A percentile compares a stretch with the other conserved stretches of the same genome.
These are phyloP conservation scores for Neurospora sp. DNA, from an alignment of 495 filamentous ascomycete species.

Conservation along the genomic window DNA sequence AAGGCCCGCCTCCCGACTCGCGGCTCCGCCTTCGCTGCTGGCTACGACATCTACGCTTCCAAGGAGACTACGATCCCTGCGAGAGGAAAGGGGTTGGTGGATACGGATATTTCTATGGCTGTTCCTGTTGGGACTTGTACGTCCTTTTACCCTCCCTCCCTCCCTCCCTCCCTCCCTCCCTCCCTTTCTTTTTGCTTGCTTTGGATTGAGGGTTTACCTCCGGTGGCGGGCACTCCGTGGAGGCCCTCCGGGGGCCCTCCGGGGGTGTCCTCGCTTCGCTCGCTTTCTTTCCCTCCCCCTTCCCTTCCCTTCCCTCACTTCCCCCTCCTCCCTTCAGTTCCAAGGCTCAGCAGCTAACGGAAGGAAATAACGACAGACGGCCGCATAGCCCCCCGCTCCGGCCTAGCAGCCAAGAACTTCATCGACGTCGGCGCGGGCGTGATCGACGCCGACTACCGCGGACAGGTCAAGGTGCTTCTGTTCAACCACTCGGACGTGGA, in stretches of 20 bases:
- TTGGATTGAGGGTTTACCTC: too few species aligned
- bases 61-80: slow-evolving; percentile 65
- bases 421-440: slow-evolving; percentile 94
- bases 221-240: too few species aligned
- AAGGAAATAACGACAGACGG: slow-evolving; percentile 70
- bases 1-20: slow-evolving; percentile 71
- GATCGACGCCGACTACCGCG: slow-evolving; percentile 95
- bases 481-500: slow-evolving; percentile 85
- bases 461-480: slow-evolving; percentile 83
- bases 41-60: slow-evolving; percentile 80
- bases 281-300: too few species aligned
- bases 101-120: slow-evolving; percentile 83
- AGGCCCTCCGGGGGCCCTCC: too few species aligned
- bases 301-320: too few species aligned
- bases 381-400: slow-evolving; percentile 82
- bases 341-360: too few species aligned
- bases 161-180: neutral
- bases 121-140: slow-evolving; percentile 80
- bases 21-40: slow-evolving; percentile 80
- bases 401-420: slow-evolving; percentile 84
- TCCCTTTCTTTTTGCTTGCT: too few species aligned
- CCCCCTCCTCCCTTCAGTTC: too few species aligned
- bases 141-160: slow-evolving; percentile 15
- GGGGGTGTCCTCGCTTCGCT: too few species aligned
- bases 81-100: slow-evolving; percentile 74